Conservation (phyloP, 1,139 yeast genomes). For the Blastobotrys arbuscula region DNA sequence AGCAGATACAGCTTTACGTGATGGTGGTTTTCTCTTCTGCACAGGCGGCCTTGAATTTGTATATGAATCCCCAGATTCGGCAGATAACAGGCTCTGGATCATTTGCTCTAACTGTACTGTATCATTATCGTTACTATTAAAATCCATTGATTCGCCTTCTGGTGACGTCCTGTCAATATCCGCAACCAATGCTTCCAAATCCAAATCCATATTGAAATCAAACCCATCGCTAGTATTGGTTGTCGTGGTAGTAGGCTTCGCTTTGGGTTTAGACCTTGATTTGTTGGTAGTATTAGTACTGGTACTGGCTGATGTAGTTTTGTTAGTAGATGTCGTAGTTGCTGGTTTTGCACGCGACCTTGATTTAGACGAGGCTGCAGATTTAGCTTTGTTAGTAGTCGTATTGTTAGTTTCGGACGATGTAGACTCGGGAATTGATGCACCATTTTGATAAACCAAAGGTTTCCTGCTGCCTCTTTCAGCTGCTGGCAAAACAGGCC, state of each 20-base stretch:
- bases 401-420: neutral
- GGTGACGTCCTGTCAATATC: neutral
- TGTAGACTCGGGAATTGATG: no score
- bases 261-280: neutral
- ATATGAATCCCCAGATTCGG: neutral
- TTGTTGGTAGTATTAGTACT: neutral
- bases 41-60: neutral
- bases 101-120: neutral
- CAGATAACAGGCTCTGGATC: slow-evolving; percentile 2
- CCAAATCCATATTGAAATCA: neutral
- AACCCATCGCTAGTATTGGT: neutral
- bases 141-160: neutral
- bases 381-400: neutral
- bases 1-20: neutral
- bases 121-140: slow-evolving; percentile 37
- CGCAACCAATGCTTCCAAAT: slow-evolving; percentile 6
- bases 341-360: neutral
- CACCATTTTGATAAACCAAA: no score
- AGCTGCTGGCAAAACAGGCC: no score
- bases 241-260: neutral
- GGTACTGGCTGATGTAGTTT: neutral
- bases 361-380: neutral
- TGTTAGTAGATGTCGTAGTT: neutral
- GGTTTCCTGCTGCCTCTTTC: no score
- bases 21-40: neutral